These are phyloP conservation scores for Trichocladium uniseriatum DNA, from an alignment of 495 filamentous ascomycete genomes.

Conservation along the genomic window DNA sequence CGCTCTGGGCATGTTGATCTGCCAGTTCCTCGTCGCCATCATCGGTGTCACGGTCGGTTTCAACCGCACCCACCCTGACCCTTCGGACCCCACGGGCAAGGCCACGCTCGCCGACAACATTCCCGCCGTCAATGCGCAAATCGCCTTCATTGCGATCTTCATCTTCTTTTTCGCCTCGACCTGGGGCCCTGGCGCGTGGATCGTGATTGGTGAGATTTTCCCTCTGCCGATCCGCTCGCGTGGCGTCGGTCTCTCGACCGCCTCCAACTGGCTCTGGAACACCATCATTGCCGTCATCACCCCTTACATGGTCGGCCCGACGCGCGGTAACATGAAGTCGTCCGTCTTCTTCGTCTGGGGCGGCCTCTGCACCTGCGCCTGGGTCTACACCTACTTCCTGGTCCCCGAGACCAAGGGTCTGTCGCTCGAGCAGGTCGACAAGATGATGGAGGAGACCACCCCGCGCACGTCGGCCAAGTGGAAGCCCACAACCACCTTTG, in stretches of 20 bases:
- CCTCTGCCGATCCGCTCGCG: slow-evolving; percentile 74
- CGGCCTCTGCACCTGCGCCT: slow-evolving; percentile 52
- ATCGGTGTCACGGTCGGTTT: slow-evolving; percentile 52
- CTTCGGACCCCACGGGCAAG: neutral
- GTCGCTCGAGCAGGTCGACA: slow-evolving; percentile 80
- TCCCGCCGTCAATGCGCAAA: slow-evolving; percentile 51
- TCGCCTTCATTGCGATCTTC: slow-evolving; percentile 75
- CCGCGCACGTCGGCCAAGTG: slow-evolving; percentile 62
- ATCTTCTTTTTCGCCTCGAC: slow-evolving; percentile 75
- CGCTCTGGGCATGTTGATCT: slow-evolving; percentile 69
- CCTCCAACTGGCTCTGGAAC: slow-evolving; percentile 88
- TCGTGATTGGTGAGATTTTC: slow-evolving; percentile 82
- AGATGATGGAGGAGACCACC: slow-evolving; percentile 77
- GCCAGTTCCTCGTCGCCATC: slow-evolving; percentile 79
- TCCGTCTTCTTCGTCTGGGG: slow-evolving; percentile 80
- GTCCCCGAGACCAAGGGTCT: slow-evolving; percentile 83
- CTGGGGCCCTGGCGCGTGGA: slow-evolving; percentile 75
- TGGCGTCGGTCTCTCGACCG: slow-evolving; percentile 70
- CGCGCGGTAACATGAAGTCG: slow-evolving; percentile 55
- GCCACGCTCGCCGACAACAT: slow-evolving; percentile 43
- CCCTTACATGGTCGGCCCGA: slow-evolving; percentile 63
- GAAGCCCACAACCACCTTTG: slow-evolving; percentile 63
- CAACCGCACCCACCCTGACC: slow-evolving; percentile 28
- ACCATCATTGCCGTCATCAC: slow-evolving; percentile 64
- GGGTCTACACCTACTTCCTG: slow-evolving; percentile 69